Conservation (phyloP, 2,329 filamentous ascomycete species). For the Chrysosporium keratinophilum region DNA sequence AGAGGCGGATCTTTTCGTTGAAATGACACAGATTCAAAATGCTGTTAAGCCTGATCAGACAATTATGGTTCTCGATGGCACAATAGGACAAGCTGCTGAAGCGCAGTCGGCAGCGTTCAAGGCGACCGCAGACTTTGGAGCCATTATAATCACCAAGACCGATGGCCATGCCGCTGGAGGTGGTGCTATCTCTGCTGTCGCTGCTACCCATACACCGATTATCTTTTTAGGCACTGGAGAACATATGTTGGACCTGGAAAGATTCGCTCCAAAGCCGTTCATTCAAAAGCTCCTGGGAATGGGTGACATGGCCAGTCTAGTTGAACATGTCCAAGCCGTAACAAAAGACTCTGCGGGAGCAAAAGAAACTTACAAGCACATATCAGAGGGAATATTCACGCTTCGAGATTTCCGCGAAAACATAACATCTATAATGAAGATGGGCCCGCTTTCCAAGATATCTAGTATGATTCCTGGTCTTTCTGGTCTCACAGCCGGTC, state of each 20-base stretch:
- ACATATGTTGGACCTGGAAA: conserved; percentile 89
- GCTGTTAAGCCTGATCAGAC: conserved; percentile 91
- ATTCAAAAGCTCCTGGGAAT: conserved; percentile 90
- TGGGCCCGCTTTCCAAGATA: conserved; percentile 95
- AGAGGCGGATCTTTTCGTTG: conserved; percentile 86
- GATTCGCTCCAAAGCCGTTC: conserved; percentile 86
- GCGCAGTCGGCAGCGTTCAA: conserved; percentile 95
- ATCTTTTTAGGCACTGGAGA: conserved; percentile 97
- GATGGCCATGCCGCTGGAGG: conserved; percentile 92
- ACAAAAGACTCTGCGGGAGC: conserved; percentile 69
- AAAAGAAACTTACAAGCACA: conserved; percentile 98
- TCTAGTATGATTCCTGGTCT: conserved; percentile 97
- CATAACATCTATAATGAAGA: conserved; percentile 97
- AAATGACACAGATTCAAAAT: conserved; percentile 93
- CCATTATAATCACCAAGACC: conserved; percentile 98
- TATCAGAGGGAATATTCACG: conserved; percentile 92
- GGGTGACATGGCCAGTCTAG: conserved; percentile 89
- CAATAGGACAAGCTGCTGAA: conserved; percentile 92
- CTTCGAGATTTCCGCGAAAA: conserved; percentile 90
- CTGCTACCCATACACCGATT: conserved; percentile 90
- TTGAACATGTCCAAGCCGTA: conserved; percentile 91
- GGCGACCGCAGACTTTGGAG: conserved; percentile 89
- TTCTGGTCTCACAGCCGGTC: conserved; percentile 82
- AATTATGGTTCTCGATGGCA: conserved; percentile 94
- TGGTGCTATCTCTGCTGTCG: conserved; percentile 94